These are phyloP conservation scores for Alternaria arborescens DNA, from an alignment of 2,329 filamentous ascomycete genomes.

Conservation along the genomic window DNA sequence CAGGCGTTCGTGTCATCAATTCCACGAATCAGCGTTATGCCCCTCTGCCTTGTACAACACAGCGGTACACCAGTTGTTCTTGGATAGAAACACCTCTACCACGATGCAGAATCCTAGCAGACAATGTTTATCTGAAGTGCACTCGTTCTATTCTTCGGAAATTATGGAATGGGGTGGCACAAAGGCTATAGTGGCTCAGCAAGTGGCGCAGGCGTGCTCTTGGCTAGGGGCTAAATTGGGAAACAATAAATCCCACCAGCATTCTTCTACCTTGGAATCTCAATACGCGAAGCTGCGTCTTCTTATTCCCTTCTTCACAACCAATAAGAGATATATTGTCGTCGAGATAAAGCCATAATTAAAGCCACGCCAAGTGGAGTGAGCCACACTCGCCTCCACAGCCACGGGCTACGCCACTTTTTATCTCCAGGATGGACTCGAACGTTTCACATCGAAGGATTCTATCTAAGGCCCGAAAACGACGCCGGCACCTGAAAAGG, in stretches of 20 bases:
- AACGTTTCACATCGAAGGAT: not conserved
- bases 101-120: not conserved
- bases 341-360: not conserved
- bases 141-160: not conserved
- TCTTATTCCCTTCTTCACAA: not conserved
- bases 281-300: not conserved
- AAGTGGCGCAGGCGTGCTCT: not conserved
- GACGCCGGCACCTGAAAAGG: not conserved
- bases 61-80: not conserved
- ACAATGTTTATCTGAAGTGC: not conserved
- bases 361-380: not conserved
- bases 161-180: not conserved
- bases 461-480: not conserved
- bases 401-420: not conserved
- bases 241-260: not conserved
- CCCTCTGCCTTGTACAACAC: not conserved
- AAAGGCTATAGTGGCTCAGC: not conserved
- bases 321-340: not conserved
- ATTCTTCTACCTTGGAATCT: not conserved
- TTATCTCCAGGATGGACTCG: not conserved
- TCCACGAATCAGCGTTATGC: slow-evolving; percentile 14
- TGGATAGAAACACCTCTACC: not conserved
- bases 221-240: not conserved
- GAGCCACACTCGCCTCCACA: not conserved
- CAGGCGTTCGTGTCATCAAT: not conserved